Percentiles rank a stretch among this genome's conserved stretches.
These are phyloP conservation scores for Stephania cephalantha DNA, from an alignment of 164 flowering plant genomes.

Conservation along the genomic window DNA sequence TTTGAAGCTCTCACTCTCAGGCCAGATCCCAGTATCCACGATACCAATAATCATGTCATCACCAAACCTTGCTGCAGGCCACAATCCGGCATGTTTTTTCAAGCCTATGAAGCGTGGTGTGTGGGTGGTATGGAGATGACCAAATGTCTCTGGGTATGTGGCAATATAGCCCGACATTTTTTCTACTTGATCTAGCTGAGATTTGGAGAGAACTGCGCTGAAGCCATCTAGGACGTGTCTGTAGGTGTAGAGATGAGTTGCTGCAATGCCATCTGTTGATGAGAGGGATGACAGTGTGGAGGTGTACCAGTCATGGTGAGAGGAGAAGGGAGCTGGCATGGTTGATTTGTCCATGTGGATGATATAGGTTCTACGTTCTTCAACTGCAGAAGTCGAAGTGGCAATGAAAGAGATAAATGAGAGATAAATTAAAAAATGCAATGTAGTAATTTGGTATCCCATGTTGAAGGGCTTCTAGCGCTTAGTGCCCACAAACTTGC, in stretches of 20 bases:
- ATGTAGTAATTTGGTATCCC: not conserved
- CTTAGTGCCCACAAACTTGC: not conserved
- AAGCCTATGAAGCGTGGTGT: constrained; percentile 18
- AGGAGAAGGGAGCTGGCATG: constrained; percentile 22
- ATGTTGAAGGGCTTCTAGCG: not conserved
- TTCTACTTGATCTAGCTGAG: constrained; percentile 13
- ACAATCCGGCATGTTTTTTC: not conserved
- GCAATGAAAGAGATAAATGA: constrained; percentile 4
- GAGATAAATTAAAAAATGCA: not conserved
- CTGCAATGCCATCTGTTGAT: not conserved
- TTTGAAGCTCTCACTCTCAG: constrained; percentile 15
- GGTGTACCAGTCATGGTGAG: constrained; percentile 13
- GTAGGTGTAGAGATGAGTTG: constrained; percentile 18
- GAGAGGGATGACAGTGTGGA: constrained; percentile 8
- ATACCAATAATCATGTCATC: constrained; percentile 15
- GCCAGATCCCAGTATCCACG: constrained; percentile 15
- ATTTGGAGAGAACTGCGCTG: constrained; percentile 5
- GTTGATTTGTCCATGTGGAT: constrained; percentile 30
- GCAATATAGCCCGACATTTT: constrained; percentile 10
- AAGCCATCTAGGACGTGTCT: constrained; percentile 14
- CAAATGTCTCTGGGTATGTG: constrained; percentile 10
- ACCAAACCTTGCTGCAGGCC: constrained; percentile 14
- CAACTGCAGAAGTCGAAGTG: constrained; percentile 2
- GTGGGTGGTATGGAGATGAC: constrained; percentile 14
- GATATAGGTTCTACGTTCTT: constrained; percentile 19